Percentiles rank a stretch among this genome's conserved stretches.
Evolutionary conservation across 2,329 filamentous ascomycete species (phyloP).

Genomic region (Dactylellina cionopaga): DNA sequence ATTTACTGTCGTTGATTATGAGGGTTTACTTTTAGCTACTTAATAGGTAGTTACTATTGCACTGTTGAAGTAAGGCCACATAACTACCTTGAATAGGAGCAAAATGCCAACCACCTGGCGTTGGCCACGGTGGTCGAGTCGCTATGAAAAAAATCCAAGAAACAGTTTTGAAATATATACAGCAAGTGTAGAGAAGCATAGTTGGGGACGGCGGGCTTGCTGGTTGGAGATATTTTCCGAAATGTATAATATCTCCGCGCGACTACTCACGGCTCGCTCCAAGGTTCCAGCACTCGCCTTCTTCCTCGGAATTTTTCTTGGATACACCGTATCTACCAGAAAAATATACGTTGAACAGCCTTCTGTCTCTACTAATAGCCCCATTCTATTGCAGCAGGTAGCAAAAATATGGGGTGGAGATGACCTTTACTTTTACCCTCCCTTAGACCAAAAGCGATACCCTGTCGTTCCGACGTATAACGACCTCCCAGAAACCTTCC

Average conservation of each 20-base stretch:
- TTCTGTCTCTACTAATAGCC: too few species aligned
- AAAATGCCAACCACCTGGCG: too few species aligned
- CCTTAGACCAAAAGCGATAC: background rate
- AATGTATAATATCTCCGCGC: background rate
- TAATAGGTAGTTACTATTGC: too few species aligned
- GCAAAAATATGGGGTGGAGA: background rate
- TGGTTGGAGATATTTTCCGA: constrained; percentile 5
- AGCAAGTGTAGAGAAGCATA: too few species aligned
- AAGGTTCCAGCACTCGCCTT: background rate
- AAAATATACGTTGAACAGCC: too few species aligned
- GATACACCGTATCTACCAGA: background rate
- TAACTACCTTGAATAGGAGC: too few species aligned
- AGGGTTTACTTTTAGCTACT: too few species aligned
- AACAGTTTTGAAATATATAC: background rate
- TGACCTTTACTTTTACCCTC: constrained; percentile 24
- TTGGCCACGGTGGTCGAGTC: background rate
- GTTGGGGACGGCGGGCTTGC: too few species aligned
- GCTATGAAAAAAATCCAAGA: background rate
- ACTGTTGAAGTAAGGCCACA: too few species aligned
- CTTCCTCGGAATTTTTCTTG: background rate
- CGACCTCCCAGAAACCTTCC: background rate
- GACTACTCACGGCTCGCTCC: background rate
- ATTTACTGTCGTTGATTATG: too few species aligned
- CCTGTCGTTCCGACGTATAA: constrained; percentile 15
- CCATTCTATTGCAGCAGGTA: background rate